Conservation (phyloP, 495 filamentous ascomycete genomes). For the Hyaloscypha hepaticicola region DNA sequence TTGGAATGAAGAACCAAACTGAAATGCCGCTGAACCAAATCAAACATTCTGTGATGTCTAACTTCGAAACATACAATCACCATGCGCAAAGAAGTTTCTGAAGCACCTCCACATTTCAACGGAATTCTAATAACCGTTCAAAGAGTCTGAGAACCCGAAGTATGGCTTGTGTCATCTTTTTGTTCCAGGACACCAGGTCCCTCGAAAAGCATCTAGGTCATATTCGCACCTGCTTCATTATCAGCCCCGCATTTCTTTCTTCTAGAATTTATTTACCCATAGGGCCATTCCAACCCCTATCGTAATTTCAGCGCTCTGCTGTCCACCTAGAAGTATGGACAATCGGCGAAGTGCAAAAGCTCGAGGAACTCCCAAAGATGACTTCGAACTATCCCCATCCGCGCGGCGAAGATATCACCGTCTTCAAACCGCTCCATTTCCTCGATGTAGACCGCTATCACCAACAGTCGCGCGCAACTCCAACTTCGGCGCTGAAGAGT, state of each 20-base stretch:
- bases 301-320: not conserved
- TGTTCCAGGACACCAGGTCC: constrained; percentile 1
- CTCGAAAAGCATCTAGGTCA: constrained; percentile 10
- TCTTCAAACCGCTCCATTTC: not conserved
- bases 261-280: not conserved
- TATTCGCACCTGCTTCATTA: not conserved
- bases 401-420: not conserved
- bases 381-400: not conserved
- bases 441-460: not conserved
- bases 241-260: not conserved
- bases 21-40: not conserved
- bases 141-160: constrained; percentile 1
- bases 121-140: not conserved
- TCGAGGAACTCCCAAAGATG: not conserved
- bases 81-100: not conserved
- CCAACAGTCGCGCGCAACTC: not conserved
- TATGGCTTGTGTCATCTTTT: not conserved
- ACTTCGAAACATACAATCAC: not conserved
- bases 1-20: constrained; percentile 34
- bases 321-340: not conserved
- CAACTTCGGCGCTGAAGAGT: not conserved
- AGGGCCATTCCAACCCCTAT: not conserved
- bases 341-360: not conserved
- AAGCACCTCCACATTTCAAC: not conserved
- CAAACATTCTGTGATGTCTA: not conserved